Evolutionary conservation across 345 rosid genomes (phyloP), one percentile per base, ranked within the genome.

Genomic region (Eucalyptus shirleyi): DNA sequence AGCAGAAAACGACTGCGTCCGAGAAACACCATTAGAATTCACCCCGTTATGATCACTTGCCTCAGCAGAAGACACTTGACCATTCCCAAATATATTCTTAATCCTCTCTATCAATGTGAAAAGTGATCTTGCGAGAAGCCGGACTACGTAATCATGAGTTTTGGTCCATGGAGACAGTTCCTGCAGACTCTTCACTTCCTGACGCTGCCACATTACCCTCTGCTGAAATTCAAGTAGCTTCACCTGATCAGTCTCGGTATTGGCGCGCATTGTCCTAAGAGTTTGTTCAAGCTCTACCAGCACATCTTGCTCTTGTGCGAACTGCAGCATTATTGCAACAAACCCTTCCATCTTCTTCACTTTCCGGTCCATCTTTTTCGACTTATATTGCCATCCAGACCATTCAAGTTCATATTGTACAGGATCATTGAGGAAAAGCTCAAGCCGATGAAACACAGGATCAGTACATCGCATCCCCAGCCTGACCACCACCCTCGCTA

Each of bases 341-440:
- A 94, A 94, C 87, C 93, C 91, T 93, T 94, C 95, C 96, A 95
- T 94, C 87, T 96, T 94, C 92, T 94, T 96, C 86, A 95, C 94
- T 91, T 92, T 94, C 93, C 91, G 94, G 86, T 95, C 96, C 98
- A 96, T 96, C 94, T 95, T 95, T 91, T 93, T 93, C 90, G 89
- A 88, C 86, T 91, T 91, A 89, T 93, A 96, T 47, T 91, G 92
- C 95, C 95, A 95, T 23, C 95, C 94, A 69, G 67, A 55, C 98
- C 98, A 96, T 34, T 95, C 94, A 67, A 91, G 53, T 82, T 86
- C 72, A n/a, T 91, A 90, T 90, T 88, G 86, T 59, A 93, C 15
- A 8, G 96, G 96, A 51, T 94, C 95, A 44, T 88, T 55, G 44
- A 95, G 67, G 90, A 95, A 96, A 83, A 85, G 86, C 82, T 93